Base-by-base conservation (phyloP, 139 green algal genomes). In the Chlamydomonas sp. region DNA sequence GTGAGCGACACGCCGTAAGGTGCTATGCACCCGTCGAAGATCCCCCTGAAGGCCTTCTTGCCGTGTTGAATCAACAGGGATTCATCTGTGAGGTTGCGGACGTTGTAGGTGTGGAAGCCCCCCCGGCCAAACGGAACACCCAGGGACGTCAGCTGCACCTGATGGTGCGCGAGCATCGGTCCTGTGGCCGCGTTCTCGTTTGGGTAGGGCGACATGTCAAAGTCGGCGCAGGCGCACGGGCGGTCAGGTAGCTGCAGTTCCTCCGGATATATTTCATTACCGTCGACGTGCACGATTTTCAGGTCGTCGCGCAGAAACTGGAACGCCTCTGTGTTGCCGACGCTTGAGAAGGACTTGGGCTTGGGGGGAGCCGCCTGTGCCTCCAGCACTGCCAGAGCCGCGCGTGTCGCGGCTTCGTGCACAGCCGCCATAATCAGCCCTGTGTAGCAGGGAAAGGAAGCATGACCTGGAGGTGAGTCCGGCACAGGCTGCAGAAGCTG, bases 41-140 rank as follows among this genome's bases (percentile, higher is more conserved):
- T 74, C 14, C 68, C 68, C 14, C 68, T 18, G 68, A 31, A 74
- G 14, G 68, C 15, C 68, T 31, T 5, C 4, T 74, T n/a, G 15
- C 68, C 10, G 14, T n/a, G 68, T 4, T 7, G 14, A 74, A 74
- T 5, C 15, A n/a, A 31, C 68, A 74, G 68, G 68, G 14, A 20
- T 7, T 74, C 68, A 4, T 12, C 68, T 15, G 4, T 20, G 68
- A 7, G 18, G 4, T 74, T 74, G 68, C 15, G 68, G 14, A 74
- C 68, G 68, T 74, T 15, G 68, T 74, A 74, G 10, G n/a, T 15
- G 4, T 74, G 18, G 15, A 74, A 74, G 14, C 14, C 68, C 14
- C 68, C 14, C 68, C 68, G 85, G 18, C 5, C 66, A 80, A 57
- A 85, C 80, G 15, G 78, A 76, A 14, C 85, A 78, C 5, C 78